Evolutionary conservation across 305 asterid species (phyloP), one percentile per base, ranked within the genome.

Genomic region (Coffea humblotiana): DNA sequence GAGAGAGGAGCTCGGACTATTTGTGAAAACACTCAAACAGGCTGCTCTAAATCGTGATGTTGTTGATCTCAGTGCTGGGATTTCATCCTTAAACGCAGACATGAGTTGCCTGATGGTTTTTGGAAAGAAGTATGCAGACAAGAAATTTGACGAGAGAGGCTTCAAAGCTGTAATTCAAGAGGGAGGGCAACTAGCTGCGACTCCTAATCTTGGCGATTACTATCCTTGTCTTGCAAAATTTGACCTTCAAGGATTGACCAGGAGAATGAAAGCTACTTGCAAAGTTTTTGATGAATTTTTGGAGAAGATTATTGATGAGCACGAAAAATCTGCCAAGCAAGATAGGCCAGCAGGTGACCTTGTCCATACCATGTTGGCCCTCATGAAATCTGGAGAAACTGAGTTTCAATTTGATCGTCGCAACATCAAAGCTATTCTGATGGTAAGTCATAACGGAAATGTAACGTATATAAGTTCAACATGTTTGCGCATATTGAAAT

Each of bases 21-120:
- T 90, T 6, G 64, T 89, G 1, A 77, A 88, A 0, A 78, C 89
- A 3, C 81, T 91, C 27, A 84, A 79, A 77, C 74, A 69, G 29
- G 80, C 79, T 0, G 86, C 90, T 18, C 0, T 11, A 2, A 76
- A 77, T n/a, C 25, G 74, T 2, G 80, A 16, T 10, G 80, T 56
- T 3, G 89, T 90, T 18, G 91, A 90, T 84, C 83, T 92, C 19
- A 89, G 93, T 13, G 85, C 86, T 0, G 85, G 56, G 74, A 78
- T 91, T 21, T 48, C 93, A 14, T 77, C 86, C 2, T 78, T 89
- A n/a, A 72, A 83, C 0, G 86, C 86, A 0, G 86, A 87, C 23
- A 88, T 91, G 90, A 90, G 91, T 68, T 90, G 90, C 70, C 52
- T 85, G 82, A 89, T 90, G 94, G 86, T 91, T 84, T 85, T 85